Base-by-base conservation (phyloP, 352 stramenopile genomes). In the Pythium dissimile region DNA sequence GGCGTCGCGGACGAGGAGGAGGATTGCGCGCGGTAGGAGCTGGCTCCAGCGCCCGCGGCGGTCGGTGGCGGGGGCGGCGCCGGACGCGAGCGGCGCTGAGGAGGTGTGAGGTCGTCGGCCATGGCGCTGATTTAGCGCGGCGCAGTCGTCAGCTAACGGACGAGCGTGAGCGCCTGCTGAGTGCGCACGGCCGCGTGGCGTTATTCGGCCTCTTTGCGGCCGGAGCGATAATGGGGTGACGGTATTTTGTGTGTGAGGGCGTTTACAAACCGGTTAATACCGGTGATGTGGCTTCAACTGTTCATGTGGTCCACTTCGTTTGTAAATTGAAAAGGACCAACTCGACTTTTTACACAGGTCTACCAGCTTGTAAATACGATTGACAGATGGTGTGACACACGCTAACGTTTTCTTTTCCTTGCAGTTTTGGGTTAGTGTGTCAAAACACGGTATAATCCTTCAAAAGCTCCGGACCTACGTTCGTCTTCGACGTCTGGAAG, bases 381-480 rank as follows among this genome's bases (percentile, higher is more conserved):
- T 38, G 26, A 41, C 34, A 41, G 24, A 35, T 20, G 28, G 28
- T 51, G 44, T 31, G 44, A 51, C 4, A 51, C 44, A 49, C 38
- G 38, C 38, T 8, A 41, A 18, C n/a, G n/a, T n/a, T n/a, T n/a
- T n/a, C n/a, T n/a, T 6, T 54, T 54, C 16, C 39, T 50, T 58
- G 51, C 43, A 58, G 51, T 46, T 52, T 6, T 38, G 13, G 2
- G 8, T 30, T 15, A 38, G 16, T 31, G n/a, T 61, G 32, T 32
- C 57, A 64, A 52, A 64, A 64, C 48, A 59, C 38, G 57, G 57
- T 64, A 31, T n/a, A n/a, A n/a, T n/a, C n/a, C n/a, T n/a, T n/a
- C n/a, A n/a, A n/a, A n/a, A n/a, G 49, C 24, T 11, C n/a, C 11
- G 31, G 27, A 11, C 18, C 15, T 26, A 11, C 13, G 38, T 30